Conservation (phyloP, 2,329 filamentous ascomycete species). For the Apiospora hydei region DNA sequence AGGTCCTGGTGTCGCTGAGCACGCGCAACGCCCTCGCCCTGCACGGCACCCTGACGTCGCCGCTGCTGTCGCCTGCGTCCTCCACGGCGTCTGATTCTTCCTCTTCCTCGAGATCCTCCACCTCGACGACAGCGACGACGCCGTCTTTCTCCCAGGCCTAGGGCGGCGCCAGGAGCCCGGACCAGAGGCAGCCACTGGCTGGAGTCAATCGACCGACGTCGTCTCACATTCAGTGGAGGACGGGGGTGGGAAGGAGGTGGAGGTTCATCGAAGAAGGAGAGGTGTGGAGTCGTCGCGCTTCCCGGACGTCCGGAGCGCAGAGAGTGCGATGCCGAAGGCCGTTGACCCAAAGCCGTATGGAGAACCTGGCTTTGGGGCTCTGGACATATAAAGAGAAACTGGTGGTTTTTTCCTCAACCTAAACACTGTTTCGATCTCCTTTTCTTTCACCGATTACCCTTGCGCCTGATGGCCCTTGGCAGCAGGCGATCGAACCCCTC, state of each 20-base stretch:
- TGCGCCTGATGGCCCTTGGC: not conserved
- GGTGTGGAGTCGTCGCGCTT: not conserved
- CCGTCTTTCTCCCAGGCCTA: not conserved
- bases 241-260: not conserved
- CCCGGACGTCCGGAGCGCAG: not conserved
- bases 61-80: not conserved
- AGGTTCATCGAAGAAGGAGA: not conserved
- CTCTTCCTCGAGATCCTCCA: not conserved
- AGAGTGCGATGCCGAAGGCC: not conserved
- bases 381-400: not conserved
- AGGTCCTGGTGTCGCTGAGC: constrained; percentile 9
- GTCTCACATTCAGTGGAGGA: not conserved
- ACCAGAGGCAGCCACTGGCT: not conserved
- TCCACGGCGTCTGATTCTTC: not conserved
- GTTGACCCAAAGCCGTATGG: not conserved
- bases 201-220: not conserved
- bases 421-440: not conserved
- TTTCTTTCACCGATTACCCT: not conserved
- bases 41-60: constrained; percentile 13
- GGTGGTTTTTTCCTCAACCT: not conserved
- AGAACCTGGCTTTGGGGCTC: not conserved
- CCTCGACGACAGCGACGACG: not conserved
- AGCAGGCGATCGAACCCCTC: not conserved
- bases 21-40: constrained; percentile 3
- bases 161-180: too few species aligned